Conservation (phyloP, 768 basidiomycete genomes). For the Termitomyces sp. region DNA sequence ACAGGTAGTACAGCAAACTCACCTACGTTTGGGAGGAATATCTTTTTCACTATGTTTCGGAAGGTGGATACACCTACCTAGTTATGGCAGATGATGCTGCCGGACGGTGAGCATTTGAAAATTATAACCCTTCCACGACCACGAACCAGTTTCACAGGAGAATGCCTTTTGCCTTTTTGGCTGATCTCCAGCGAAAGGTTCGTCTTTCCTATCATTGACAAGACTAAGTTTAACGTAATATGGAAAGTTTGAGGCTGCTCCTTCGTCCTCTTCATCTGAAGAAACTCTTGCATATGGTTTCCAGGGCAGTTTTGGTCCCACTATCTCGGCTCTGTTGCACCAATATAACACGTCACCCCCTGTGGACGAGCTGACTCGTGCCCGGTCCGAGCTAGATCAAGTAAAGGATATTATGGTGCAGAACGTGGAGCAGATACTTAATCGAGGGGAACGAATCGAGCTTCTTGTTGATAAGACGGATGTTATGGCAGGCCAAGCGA, state of each 20-base stretch:
- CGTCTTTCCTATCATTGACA: conserved; percentile 10
- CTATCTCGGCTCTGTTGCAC: conserved; percentile 73
- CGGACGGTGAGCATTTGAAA: conserved; percentile 58
- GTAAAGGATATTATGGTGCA: conserved; percentile 99
- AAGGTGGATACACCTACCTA: conserved; percentile 82
- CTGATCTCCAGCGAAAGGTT: conserved; percentile 80
- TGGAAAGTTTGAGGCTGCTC: conserved; percentile 54
- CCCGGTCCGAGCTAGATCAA: conserved; percentile 83
- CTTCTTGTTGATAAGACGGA: conserved; percentile 97
- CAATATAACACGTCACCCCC: conserved; percentile 89
- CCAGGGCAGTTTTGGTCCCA: conserved; percentile 69
- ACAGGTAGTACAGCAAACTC: conserved; percentile 51
- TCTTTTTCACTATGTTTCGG: conserved; percentile 91
- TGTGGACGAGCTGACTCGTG: conserved; percentile 83
- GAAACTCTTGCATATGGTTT: conserved; percentile 59
- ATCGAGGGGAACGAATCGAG: conserved; percentile 92
- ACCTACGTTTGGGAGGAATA: conserved; percentile 93
- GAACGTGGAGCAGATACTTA: conserved; percentile 95
- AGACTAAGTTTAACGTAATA: conserved; percentile 4
- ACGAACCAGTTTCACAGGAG: conserved; percentile 42
- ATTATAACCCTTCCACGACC: background rate
- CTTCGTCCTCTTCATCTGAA: conserved; percentile 59
- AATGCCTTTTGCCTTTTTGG: conserved; percentile 92
- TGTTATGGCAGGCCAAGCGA: conserved; percentile 90
- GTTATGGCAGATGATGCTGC: conserved; percentile 94